Evolutionary conservation across 306 rosid genomes (phyloP).

Genomic region (Geum urbanum): DNA sequence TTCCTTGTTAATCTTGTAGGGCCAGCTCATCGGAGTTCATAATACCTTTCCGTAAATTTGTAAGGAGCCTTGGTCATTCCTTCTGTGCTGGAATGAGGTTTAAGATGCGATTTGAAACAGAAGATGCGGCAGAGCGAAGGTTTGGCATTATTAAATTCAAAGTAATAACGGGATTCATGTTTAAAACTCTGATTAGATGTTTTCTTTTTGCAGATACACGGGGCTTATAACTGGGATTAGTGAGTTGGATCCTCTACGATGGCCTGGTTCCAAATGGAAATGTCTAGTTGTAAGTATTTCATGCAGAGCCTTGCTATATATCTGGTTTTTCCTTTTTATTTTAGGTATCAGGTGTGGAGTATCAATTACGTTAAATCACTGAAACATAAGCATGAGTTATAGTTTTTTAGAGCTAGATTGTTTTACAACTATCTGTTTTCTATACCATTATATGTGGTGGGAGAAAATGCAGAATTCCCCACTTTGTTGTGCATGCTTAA

Average conservation of each 20-base stretch:
- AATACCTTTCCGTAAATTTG: constrained; percentile 58
- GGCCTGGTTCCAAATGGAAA: constrained; percentile 95
- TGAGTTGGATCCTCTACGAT: constrained; percentile 74
- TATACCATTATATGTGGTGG: not conserved
- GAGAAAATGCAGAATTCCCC: not conserved
- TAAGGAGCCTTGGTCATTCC: constrained; percentile 59
- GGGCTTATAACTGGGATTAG: constrained; percentile 69
- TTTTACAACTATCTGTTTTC: not conserved
- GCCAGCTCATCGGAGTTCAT: constrained; percentile 77
- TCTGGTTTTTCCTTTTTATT: too few species aligned
- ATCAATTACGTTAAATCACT: not conserved
- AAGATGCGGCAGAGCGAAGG: constrained; percentile 90
- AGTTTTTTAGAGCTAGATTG: too few species aligned
- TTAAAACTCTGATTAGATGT: not conserved
- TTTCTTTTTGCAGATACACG: constrained; percentile 50
- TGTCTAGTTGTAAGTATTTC: constrained; percentile 55
- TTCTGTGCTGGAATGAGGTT: constrained; percentile 87
- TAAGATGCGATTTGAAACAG: constrained; percentile 80
- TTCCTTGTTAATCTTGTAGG: constrained; percentile 37
- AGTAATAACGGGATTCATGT: constrained; percentile 6
- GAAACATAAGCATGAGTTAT: not conserved
- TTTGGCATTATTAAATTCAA: constrained; percentile 23
- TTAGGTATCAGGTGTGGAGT: not conserved
- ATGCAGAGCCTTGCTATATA: not conserved
- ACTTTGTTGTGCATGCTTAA: not conserved